Base-by-base conservation (phyloP, 805 yeast species). In the Pichia deserticola region DNA sequence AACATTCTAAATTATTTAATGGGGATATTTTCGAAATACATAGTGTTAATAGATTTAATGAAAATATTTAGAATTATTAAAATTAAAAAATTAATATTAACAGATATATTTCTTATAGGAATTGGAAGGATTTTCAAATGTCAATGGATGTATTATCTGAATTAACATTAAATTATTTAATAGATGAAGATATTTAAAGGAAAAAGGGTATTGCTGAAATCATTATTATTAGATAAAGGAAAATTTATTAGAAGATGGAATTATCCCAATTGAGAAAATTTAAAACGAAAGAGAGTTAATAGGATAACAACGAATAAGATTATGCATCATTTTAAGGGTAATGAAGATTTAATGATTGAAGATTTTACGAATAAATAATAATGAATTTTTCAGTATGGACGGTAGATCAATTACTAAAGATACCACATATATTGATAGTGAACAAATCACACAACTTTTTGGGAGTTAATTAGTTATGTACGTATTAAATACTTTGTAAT, bases 91-190 rank as follows among this genome's bases (percentile, higher is more conserved):
- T 38, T 46, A 10, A 43, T 46, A 28, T 20, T 45, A 12, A 9
- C 36, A 13, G 49, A 40, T 3, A 50, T 53, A 5, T 40, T 43
- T 10, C 15, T 50, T 5, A 50, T 52, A 12, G 29, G 56, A 30
- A 40, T 29, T 10, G 32, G 25, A 9, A 27, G 49, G 3, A 49
- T 49, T 39, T 38, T 52, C 2, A 46, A 41, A 29, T 36, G 20
- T 11, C 49, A 52, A 15, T 30, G 15, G n/a, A n/a, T 20, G 1
- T n/a, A 29, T 9, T 49, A 44, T n/a, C 20, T 5, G 13, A 10
- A 3, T 28, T 37, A 4, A 42, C 39, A 7, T 34, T 48, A 11
- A 20, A 12, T 13, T 45, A 44, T 20, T 32, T 52, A 12, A 35
- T 49, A 7, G 44, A 7, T n/a, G n/a, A 10, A 32, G 10, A 52